phyloP scores from a whole-genome alignment of 352 stramenopile genomes.

The Globisporangium iwayamae region DNA sequence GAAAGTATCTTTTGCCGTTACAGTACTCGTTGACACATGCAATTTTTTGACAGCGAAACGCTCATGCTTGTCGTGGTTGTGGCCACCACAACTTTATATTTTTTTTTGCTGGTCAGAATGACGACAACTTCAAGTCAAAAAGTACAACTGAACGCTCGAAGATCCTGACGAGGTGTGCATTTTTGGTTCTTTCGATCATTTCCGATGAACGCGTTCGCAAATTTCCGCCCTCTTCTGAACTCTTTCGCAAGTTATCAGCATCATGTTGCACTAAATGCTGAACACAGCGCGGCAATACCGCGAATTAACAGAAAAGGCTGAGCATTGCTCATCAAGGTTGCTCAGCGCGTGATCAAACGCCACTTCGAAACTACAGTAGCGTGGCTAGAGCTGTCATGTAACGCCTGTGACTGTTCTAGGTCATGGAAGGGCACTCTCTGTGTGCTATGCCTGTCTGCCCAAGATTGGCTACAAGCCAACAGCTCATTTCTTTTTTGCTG shows the following conservation, averaged over 20 bases:
- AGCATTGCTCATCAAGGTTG: too few relatives aligned
- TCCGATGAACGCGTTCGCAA: not conserved
- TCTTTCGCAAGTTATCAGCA: not conserved
- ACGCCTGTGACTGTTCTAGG: too few relatives aligned
- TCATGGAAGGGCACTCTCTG: too few relatives aligned
- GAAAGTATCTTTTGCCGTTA: not conserved
- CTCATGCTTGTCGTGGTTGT: not conserved
- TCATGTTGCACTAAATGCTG: too few relatives aligned
- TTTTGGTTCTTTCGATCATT: not conserved
- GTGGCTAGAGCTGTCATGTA: too few relatives aligned
- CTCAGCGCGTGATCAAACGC: too few relatives aligned
- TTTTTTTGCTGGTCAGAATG: not conserved
- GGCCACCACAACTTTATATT: not conserved
- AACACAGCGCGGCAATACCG: too few relatives aligned
- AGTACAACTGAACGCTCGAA: not conserved
- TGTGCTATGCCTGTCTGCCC: too few relatives aligned
- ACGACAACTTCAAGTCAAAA: not conserved
- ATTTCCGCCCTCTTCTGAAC: not conserved
- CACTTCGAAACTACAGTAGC: too few relatives aligned
- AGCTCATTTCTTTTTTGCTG: not conserved
- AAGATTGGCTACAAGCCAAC: not conserved
- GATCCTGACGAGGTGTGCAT: not conserved
- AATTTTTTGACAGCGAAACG: slow-evolving; percentile 1
- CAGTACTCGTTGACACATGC: not conserved
- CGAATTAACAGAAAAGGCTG: too few relatives aligned